Evolutionary conservation across 108 stramenopile species (phyloP).

Genomic region (Cyclotella distinguenda): DNA sequence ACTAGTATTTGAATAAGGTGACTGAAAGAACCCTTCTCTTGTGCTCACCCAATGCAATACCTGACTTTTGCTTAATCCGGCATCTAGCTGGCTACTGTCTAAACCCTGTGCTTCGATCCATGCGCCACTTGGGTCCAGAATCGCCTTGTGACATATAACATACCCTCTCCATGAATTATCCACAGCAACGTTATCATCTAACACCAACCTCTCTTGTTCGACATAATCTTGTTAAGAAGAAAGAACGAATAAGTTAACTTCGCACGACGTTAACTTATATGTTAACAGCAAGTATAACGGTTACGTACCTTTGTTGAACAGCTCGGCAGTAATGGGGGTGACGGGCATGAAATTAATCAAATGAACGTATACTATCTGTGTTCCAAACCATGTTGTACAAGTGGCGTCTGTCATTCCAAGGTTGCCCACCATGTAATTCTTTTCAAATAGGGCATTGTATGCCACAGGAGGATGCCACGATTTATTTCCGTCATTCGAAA

Average conservation of each 20-base stretch:
- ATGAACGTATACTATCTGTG: conserved; percentile 71
- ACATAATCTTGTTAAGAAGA: conserved; percentile 47
- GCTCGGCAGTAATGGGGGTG: conserved; percentile 64
- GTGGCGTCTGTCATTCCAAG: conserved; percentile 81
- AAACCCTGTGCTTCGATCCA: conserved; percentile 73
- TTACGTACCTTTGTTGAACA: conserved; percentile 54
- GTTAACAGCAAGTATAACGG: not conserved
- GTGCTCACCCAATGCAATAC: conserved; percentile 73
- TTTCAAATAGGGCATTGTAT: conserved; percentile 44
- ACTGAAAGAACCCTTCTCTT: conserved; percentile 57
- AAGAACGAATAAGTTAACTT: not conserved
- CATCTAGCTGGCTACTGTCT: conserved; percentile 67
- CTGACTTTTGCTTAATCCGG: conserved; percentile 79
- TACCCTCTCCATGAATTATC: conserved; percentile 86
- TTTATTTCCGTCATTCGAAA: not conserved
- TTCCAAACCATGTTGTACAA: conserved; percentile 85
- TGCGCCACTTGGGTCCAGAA: conserved; percentile 66
- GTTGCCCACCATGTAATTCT: conserved; percentile 90
- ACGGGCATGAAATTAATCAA: conserved; percentile 86
- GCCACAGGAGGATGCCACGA: conserved; percentile 8
- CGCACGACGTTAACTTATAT: no score
- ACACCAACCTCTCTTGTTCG: conserved; percentile 38
- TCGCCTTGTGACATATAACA: conserved; percentile 63
- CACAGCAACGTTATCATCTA: conserved; percentile 29
- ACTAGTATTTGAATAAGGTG: conserved; percentile 21